These are phyloP conservation scores for Beauveria varroae DNA, from an alignment of 2,329 filamentous ascomycete species.

Conservation along the genomic window DNA sequence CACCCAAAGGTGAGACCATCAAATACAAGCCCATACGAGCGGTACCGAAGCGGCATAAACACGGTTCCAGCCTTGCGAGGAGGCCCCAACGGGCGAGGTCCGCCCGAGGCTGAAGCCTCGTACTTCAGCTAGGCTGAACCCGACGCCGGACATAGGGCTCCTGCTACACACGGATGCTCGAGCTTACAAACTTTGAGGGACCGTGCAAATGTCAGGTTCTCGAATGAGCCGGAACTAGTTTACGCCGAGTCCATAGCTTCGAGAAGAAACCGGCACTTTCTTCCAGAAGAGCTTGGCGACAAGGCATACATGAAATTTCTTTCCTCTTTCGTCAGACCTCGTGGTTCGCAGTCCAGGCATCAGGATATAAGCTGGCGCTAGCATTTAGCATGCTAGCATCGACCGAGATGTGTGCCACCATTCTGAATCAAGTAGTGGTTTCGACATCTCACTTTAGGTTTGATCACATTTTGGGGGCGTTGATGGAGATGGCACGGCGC, in stretches of 20 bases:
- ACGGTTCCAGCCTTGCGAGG: not conserved
- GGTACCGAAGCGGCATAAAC: not conserved
- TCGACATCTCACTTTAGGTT: too few species aligned
- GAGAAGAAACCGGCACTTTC: too few species aligned
- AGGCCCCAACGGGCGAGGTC: not conserved
- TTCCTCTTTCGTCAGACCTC: not conserved
- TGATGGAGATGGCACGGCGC: too few species aligned
- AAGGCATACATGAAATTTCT: not conserved
- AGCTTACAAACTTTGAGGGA: not conserved
- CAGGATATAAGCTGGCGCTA: not conserved
- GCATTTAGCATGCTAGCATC: too few species aligned
- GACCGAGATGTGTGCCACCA: too few species aligned
- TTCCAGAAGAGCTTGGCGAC: not conserved
- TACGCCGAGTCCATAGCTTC: too few species aligned
- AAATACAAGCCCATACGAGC: not conserved
- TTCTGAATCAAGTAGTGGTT: too few species aligned
- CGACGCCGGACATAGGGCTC: not conserved
- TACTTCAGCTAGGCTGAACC: not conserved
- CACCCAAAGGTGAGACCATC: not conserved
- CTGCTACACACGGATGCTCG: not conserved
- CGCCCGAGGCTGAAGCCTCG: not conserved
- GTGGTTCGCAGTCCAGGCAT: not conserved
- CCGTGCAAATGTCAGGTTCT: too few species aligned
- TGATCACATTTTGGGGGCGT: too few species aligned
- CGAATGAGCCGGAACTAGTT: too few species aligned